Percentiles rank a stretch among this genome's conserved stretches.
Conservation (phyloP, 2,329 filamentous ascomycete genomes). For the Aulographum hederae region DNA sequence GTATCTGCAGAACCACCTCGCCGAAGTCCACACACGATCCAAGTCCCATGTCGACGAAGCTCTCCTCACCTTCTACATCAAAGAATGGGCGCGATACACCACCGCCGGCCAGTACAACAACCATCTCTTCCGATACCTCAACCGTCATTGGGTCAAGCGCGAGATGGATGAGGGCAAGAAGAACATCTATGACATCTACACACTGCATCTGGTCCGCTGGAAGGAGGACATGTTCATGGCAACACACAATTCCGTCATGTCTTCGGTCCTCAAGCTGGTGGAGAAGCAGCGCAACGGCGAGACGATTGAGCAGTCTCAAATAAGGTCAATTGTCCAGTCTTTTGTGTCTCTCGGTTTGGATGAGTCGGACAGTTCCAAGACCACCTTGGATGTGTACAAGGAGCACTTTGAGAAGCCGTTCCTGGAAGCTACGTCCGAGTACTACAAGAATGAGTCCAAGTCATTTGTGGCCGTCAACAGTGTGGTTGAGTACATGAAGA, state of each 20-base stretch:
- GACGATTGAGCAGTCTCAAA: slow-evolving; percentile 91
- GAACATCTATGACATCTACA: slow-evolving; percentile 95
- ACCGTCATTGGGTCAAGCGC: slow-evolving; percentile 95
- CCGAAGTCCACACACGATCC: slow-evolving; percentile 51
- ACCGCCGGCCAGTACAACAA: slow-evolving; percentile 94
- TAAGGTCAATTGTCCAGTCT: slow-evolving; percentile 92
- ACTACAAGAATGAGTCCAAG: slow-evolving; percentile 84
- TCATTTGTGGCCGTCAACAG: slow-evolving; percentile 93
- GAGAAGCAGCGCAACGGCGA: slow-evolving; percentile 96
- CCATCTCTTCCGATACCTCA: slow-evolving; percentile 88
- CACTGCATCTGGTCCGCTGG: slow-evolving; percentile 89
- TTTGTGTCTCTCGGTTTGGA: slow-evolving; percentile 89
- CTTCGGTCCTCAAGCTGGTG: slow-evolving; percentile 80
- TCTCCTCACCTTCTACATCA: slow-evolving; percentile 80
- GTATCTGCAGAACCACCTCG: slow-evolving; percentile 66
- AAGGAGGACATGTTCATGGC: slow-evolving; percentile 74
- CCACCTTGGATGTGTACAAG: slow-evolving; percentile 87
- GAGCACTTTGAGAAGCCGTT: slow-evolving; percentile 87
- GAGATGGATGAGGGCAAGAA: slow-evolving; percentile 99
- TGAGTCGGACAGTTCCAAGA: slow-evolving; percentile 81
- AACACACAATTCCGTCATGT: slow-evolving; percentile 82
- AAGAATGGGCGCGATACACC: slow-evolving; percentile 92
- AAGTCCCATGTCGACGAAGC: slow-evolving; percentile 76
- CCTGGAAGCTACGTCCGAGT: slow-evolving; percentile 62
- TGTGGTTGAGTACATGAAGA: slow-evolving; percentile 99